Evolutionary conservation across 495 filamentous ascomycete genomes (phyloP).

Genomic region (Daldinia grandis): DNA sequence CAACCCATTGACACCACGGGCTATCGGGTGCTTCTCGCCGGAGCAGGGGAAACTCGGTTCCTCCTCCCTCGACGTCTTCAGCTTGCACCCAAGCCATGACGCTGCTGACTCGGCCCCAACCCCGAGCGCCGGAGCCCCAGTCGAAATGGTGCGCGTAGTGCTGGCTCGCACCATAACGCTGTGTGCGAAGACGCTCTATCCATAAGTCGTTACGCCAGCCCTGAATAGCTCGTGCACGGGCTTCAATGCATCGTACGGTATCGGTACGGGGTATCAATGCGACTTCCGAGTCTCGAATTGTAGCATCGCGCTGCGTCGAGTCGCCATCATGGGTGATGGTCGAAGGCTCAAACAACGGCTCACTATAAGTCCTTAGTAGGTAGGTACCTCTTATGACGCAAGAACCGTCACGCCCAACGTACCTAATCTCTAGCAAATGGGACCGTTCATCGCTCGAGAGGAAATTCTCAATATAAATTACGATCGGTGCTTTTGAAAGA

Average conservation of each 20-base stretch:
- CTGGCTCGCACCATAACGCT: conserved; percentile 52
- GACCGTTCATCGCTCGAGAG: conserved; percentile 46
- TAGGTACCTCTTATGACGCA: not conserved
- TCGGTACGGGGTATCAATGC: conserved; percentile 55
- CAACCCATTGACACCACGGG: conserved; percentile 57
- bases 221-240: conserved; percentile 52
- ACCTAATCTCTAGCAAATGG: conserved; percentile 58
- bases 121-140: conserved; percentile 51
- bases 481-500: conserved; percentile 53
- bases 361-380: conserved; percentile 35
- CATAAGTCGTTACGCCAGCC: conserved; percentile 57
- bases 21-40: conserved; percentile 33
- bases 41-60: conserved; percentile 56
- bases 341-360: conserved; percentile 53
- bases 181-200: conserved; percentile 55
- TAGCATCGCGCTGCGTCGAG: conserved; percentile 43
- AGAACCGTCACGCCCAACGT: conserved; percentile 14
- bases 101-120: conserved; percentile 59
- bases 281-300: conserved; percentile 57
- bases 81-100: conserved; percentile 58
- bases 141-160: conserved; percentile 59
- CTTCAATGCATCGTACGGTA: conserved; percentile 55
- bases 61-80: conserved; percentile 50
- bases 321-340: conserved; percentile 54
- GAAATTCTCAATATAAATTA: conserved; percentile 58